Percentiles rank a stretch among this genome's conserved stretches.
Evolutionary conservation across 306 rosid species (phyloP).

Genomic region (Sicyos edulis): DNA sequence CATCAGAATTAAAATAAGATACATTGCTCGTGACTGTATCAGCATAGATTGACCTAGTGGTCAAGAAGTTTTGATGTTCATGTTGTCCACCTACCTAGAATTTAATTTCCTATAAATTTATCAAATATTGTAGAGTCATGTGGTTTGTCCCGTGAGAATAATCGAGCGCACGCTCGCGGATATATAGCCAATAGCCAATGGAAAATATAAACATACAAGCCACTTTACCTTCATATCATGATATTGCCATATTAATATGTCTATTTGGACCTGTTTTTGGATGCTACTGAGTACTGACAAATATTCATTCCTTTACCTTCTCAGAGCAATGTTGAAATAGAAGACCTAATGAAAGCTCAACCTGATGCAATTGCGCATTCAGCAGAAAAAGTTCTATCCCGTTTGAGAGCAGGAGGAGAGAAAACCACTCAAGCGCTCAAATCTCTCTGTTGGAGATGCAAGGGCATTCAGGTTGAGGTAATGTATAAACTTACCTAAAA

Average conservation of each 20-base stretch:
- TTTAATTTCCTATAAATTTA: too few species aligned
- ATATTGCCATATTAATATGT: background rate
- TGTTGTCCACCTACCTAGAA: too few species aligned
- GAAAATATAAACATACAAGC: background rate
- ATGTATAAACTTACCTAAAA: slow-evolving; percentile 15
- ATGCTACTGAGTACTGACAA: slow-evolving; percentile 17
- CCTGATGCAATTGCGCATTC: slow-evolving; percentile 89
- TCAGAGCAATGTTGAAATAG: slow-evolving; percentile 71
- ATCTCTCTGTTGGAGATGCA: slow-evolving; percentile 81
- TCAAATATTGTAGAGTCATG: too few species aligned
- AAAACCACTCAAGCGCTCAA: slow-evolving; percentile 74
- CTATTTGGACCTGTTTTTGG: slow-evolving; percentile 19
- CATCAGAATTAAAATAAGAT: background rate
- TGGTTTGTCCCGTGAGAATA: too few species aligned
- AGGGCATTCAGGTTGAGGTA: slow-evolving; percentile 96
- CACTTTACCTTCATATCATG: background rate
- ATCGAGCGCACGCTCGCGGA: too few species aligned
- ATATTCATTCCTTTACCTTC: slow-evolving; percentile 15
- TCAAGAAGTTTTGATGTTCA: too few species aligned
- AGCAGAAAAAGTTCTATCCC: slow-evolving; percentile 75
- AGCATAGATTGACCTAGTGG: too few species aligned
- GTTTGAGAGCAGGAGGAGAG: slow-evolving; percentile 80
- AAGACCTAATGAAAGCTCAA: slow-evolving; percentile 70
- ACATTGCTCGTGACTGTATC: background rate
- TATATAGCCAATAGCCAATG: too few species aligned